phyloP scores from a whole-genome alignment of 768 basidiomycete genomes.

The Russula ochroleuca region DNA sequence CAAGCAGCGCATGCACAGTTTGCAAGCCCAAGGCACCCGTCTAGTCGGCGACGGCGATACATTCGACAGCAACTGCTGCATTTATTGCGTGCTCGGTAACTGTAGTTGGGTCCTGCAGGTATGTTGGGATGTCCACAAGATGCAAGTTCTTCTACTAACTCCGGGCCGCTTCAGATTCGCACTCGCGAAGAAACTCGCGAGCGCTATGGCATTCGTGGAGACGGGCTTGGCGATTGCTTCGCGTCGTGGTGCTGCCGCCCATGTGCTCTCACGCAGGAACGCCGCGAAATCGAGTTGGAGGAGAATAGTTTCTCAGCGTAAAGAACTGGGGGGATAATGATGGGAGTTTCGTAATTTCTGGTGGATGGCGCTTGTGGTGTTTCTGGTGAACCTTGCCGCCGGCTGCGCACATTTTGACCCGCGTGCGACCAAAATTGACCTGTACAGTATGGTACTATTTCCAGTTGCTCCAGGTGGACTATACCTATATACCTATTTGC shows the following conservation, averaged over 20 bases:
- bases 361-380: neutral
- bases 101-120: constrained; percentile 42
- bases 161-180: constrained; percentile 26
- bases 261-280: constrained; percentile 49
- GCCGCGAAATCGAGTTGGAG: constrained; percentile 45
- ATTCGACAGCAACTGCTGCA: constrained; percentile 37
- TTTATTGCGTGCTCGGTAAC: constrained; percentile 32
- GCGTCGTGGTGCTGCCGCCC: constrained; percentile 42
- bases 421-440: no score
- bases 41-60: constrained; percentile 39
- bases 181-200: constrained; percentile 39
- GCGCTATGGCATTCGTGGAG: constrained; percentile 47
- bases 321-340: neutral
- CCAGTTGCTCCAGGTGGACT: neutral
- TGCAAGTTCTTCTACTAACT: neutral
- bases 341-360: neutral
- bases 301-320: constrained; percentile 35
- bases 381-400: no score
- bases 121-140: constrained; percentile 1
- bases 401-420: no score
- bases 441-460: no score
- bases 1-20: constrained; percentile 40
- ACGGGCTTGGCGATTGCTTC: constrained; percentile 40
- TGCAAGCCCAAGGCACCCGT: constrained; percentile 36
- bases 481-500: no score